Evolutionary conservation across 1,284 basidiomycete genomes (phyloP).

Genomic region (Trametes versicolor): DNA sequence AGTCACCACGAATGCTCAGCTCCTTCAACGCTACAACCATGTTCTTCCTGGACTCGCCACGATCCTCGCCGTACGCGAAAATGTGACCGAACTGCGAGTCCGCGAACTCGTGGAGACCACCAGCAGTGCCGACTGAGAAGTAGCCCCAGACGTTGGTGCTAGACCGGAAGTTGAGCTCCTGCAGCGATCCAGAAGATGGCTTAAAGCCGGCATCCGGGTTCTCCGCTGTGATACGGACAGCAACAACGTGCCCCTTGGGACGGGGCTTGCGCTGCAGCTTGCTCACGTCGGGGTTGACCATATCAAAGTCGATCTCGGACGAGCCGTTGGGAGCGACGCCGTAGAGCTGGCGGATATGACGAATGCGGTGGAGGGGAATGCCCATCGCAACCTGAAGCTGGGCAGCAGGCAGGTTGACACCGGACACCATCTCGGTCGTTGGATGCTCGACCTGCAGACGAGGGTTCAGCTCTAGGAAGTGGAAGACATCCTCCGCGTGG

Average conservation of each 20-base stretch:
- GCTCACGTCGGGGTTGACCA: conserved; percentile 87
- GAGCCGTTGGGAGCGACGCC: conserved; percentile 89
- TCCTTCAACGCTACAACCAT: conserved; percentile 99
- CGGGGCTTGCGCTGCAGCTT: conserved; percentile 94
- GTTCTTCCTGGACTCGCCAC: conserved; percentile 95
- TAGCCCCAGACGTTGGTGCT: conserved; percentile 99
- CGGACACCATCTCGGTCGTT: conserved; percentile 99
- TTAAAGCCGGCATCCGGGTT: conserved; percentile 99
- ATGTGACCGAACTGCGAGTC: conserved; percentile 99
- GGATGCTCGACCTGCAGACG: conserved; percentile 99
- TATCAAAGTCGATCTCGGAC: conserved; percentile 97
- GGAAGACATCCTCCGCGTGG: conserved; percentile 92
- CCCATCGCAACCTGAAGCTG: conserved; percentile 99
- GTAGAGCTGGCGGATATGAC: conserved; percentile 96
- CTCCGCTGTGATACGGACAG: conserved; percentile 99
- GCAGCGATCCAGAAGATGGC: conserved; percentile 95
- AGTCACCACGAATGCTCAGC: conserved; percentile 98
- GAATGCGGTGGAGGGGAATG: conserved; percentile 94
- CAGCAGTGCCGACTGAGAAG: conserved; percentile 96
- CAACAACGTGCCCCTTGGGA: conserved; percentile 98
- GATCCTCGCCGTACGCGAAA: conserved; percentile 98
- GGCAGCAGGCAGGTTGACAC: conserved; percentile 97
- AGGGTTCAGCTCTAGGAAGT: conserved; percentile 99
- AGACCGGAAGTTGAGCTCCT: conserved; percentile 99
- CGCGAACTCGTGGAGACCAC: conserved; percentile 98